phyloP scores from a whole-genome alignment of 2,329 filamentous ascomycete genomes.

The Fusarium fujikuroi region DNA sequence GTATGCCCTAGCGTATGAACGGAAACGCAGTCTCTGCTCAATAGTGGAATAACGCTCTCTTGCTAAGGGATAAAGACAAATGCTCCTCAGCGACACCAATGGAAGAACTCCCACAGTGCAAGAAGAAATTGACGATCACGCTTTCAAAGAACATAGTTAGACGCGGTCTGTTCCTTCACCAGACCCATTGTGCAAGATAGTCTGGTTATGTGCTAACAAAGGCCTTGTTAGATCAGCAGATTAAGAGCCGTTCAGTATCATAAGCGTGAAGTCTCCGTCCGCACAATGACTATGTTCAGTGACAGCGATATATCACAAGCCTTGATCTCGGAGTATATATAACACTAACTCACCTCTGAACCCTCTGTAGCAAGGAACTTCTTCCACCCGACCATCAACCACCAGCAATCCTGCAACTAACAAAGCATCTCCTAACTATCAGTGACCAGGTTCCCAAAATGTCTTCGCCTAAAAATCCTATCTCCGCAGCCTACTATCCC shows the following conservation, averaged over 20 bases:
- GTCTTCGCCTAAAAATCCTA: not conserved
- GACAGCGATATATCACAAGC: rapidly evolving
- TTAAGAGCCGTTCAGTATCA: not conserved
- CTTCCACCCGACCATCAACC: not conserved
- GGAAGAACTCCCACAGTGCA: not conserved
- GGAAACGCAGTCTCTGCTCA: not conserved
- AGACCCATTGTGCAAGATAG: not conserved
- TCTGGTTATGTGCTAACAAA: not conserved
- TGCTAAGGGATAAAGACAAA: too few species aligned
- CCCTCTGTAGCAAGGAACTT: rapidly evolving
- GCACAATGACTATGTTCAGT: not conserved
- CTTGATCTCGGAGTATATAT: not conserved
- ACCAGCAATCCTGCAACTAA: not conserved
- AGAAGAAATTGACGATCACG: rapidly evolving
- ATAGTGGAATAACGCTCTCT: too few species aligned
- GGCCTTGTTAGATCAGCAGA: not conserved
- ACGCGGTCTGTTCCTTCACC: rapidly evolving
- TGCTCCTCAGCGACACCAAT: too few species aligned
- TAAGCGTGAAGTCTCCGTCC: rapidly evolving
- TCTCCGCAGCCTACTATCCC: not conserved
- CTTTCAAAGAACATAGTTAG: not conserved
- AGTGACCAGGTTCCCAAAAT: not conserved
- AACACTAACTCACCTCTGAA: not conserved
- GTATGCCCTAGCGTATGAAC: rapidly evolving
- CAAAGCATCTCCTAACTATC: not conserved